phyloP scores from a whole-genome alignment of 1,284 basidiomycete genomes.

The Ustilago trichophora region DNA sequence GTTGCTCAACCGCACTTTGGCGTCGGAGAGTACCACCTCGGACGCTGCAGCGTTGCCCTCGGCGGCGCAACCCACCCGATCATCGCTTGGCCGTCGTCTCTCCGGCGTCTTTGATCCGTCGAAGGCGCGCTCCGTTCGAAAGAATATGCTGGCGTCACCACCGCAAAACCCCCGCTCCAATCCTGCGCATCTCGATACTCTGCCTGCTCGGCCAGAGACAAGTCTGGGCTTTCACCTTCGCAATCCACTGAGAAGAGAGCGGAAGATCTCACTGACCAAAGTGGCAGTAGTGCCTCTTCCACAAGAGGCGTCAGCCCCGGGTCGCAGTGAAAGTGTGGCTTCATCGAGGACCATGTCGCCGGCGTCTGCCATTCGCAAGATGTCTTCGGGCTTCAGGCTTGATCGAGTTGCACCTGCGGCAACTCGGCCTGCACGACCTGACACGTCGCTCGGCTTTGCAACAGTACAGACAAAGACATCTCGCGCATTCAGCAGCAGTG shows the following conservation, averaged over 20 bases:
- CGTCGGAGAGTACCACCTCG: constrained; percentile 2
- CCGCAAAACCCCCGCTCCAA: constrained; percentile 7
- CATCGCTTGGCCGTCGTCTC: constrained; percentile 21
- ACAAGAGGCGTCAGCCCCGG: not conserved
- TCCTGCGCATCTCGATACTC: not conserved
- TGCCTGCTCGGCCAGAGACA: constrained; percentile 26
- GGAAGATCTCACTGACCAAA: constrained; percentile 13
- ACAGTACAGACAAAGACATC: not conserved
- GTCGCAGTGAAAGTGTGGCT: not conserved
- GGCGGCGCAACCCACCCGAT: not conserved
- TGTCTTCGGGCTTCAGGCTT: constrained; percentile 15
- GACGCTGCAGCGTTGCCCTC: not conserved
- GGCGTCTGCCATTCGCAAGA: constrained; percentile 18
- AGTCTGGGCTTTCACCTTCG: constrained; percentile 32
- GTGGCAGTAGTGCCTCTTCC: not conserved
- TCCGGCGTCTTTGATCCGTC: constrained; percentile 20
- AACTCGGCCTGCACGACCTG: constrained; percentile 4
- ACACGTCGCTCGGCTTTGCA: constrained; percentile 29
- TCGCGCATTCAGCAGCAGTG: constrained; percentile 19
- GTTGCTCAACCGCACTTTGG: constrained; percentile 1
- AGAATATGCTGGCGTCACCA: constrained; percentile 2
- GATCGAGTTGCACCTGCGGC: constrained; percentile 2
- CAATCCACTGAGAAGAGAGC: constrained; percentile 29
- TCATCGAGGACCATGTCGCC: constrained; percentile 5
- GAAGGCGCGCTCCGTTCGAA: not conserved